Base-by-base conservation (phyloP, 2,329 filamentous ascomycete genomes). In the Exophiala viscosa region DNA sequence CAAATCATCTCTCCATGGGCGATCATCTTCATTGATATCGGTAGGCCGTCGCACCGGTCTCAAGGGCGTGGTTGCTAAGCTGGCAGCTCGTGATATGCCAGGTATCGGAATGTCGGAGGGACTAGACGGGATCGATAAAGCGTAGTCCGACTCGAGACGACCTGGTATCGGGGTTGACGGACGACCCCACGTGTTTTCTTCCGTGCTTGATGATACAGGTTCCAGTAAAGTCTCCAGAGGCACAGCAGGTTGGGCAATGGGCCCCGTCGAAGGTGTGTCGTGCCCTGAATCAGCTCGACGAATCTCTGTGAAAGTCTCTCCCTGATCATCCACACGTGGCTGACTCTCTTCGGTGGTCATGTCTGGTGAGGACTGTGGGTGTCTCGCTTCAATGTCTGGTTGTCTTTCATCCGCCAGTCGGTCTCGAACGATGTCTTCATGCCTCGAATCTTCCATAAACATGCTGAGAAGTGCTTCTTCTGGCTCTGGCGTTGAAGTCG, bases 41-140 rank as follows among this genome's bases (percentile, higher is more conserved):
- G 59, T 61, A 9, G 55, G 52, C n/a, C 59, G 57, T 14, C 60
- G 55, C 6, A 59, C 48, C 18, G 57, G 57, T 38, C 57, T 39
- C 28, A 46, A 57, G 10, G 45, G 46, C 9, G 50, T 51, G 13
- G 44, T 41, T 10, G 51, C 48, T 20, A 60, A 33, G 32, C 52
- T 59, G n/a, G 47, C 41, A 11, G 59, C 53, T 36, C 57, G 50
- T 14, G 55, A 44, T 17, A 60, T 54, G 17, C 54, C 55, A 13
- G 44, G 48, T 6, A 28, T 28, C 8, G 23, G 23, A 28, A 28
- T 28, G 23, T 54, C 45, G 3, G 52, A 57, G 15, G 59, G 49
- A 33, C 41, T 20, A 11, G 56, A 45, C 28, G 31, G 20, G 8
- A 20, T 33, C 33, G 42, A 33, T 18, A 17, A 36, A n/a, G 45